Evolutionary conservation across 305 asterid species (phyloP).

Genomic region (Solanum hybrid): DNA sequence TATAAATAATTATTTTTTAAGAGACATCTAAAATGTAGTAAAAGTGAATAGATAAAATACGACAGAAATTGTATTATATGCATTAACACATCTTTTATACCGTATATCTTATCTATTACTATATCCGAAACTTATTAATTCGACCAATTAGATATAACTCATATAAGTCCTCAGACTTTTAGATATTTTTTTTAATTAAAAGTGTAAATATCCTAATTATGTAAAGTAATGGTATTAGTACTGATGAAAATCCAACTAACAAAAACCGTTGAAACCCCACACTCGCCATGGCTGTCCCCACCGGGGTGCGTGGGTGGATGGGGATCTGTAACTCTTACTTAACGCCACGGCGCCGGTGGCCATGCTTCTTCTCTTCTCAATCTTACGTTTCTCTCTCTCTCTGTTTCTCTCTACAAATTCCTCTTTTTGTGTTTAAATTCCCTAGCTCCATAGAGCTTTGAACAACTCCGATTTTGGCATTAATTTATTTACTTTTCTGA

Average conservation of each 20-base stretch:
- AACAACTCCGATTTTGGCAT: background rate
- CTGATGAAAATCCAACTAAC: background rate
- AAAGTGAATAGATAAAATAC: background rate
- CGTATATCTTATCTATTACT: background rate
- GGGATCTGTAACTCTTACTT: slow-evolving; percentile 22
- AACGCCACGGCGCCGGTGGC: slow-evolving; percentile 29
- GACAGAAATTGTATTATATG: background rate
- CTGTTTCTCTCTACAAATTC: slow-evolving; percentile 10
- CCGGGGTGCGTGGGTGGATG: background rate
- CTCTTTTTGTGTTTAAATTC: background rate
- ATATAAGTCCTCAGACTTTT: background rate
- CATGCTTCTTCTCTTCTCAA: background rate
- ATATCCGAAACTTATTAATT: background rate
- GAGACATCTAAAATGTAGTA: background rate
- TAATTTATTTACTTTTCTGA: background rate
- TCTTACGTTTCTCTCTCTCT: slow-evolving; percentile 17
- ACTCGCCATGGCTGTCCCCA: background rate
- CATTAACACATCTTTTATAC: background rate
- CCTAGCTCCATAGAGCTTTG: background rate
- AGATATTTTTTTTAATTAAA: background rate
- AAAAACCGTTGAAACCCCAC: background rate
- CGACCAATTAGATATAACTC: background rate
- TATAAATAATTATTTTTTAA: background rate
- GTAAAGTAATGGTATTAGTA: background rate
- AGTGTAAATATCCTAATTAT: background rate